phyloP scores from a whole-genome alignment of 768 basidiomycete species.

The Leccinum aurantiacum region DNA sequence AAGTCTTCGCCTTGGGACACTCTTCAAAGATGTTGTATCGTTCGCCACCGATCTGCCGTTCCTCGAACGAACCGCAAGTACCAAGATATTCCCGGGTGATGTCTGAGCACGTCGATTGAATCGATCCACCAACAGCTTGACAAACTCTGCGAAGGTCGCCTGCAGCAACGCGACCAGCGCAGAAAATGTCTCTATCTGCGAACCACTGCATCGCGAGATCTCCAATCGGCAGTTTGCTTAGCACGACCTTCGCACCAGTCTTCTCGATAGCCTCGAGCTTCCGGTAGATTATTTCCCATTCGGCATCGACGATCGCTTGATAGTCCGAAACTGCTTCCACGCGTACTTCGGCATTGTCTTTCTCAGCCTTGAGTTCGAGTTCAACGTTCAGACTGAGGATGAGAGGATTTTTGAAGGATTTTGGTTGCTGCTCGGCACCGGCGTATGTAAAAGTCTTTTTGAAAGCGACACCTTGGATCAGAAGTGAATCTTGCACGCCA shows the following conservation, averaged over 20 bases:
- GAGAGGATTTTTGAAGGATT: conserved; percentile 84
- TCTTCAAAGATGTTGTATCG: conserved; percentile 94
- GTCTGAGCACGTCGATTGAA: conserved; percentile 95
- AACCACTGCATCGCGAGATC: conserved; percentile 99
- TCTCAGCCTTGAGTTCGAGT: conserved; percentile 97
- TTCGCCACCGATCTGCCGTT: conserved; percentile 95
- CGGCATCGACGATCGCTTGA: conserved; percentile 98
- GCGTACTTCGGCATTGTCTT: conserved; percentile 98
- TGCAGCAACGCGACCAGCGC: conserved; percentile 91
- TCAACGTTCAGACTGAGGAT: conserved; percentile 96
- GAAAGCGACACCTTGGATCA: conserved; percentile 92
- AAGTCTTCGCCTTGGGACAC: conserved; percentile 92
- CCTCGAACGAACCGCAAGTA: conserved; percentile 89
- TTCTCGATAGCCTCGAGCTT: conserved; percentile 95
- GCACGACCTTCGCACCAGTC: conserved; percentile 95
- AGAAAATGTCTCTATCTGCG: conserved; percentile 98
- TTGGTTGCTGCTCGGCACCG: conserved; percentile 98
- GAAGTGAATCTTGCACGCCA: conserved; percentile 92
- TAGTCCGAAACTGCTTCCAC: conserved; percentile 97
- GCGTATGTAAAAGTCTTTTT: conserved; percentile 99
- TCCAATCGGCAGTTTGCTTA: conserved; percentile 97
- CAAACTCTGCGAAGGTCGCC: conserved; percentile 92
- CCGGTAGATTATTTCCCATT: conserved; percentile 99
- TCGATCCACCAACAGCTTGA: conserved; percentile 91
- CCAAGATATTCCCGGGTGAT: conserved; percentile 89